Conservation (phyloP, 495 filamentous ascomycete genomes). For the Penicillium paradoxum region DNA sequence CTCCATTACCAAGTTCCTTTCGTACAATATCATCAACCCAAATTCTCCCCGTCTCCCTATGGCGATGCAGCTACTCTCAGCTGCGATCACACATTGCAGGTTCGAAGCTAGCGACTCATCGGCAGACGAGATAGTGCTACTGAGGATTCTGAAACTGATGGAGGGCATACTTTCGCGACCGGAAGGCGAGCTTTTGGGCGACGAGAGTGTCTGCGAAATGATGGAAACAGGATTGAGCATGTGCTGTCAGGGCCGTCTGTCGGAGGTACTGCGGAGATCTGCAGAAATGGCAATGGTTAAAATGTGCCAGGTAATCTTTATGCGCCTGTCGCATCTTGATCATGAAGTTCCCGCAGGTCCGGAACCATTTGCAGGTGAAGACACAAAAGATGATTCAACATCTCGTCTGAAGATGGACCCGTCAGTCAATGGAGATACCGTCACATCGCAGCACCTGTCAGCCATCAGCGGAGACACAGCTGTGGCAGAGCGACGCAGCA, state of each 20-base stretch:
- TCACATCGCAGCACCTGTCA: conserved; percentile 45
- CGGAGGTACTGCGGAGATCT: conserved; percentile 82
- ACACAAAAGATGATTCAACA: conserved; percentile 48
- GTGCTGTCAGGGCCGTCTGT: conserved; percentile 89
- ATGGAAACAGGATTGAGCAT: conserved; percentile 98
- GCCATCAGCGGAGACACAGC: conserved; percentile 41
- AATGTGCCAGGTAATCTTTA: conserved; percentile 98
- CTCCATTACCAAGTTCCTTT: conserved; percentile 95
- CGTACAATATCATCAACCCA: conserved; percentile 82
- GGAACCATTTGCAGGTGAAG: conserved; percentile 48
- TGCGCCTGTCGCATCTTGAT: conserved; percentile 81
- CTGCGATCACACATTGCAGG: conserved; percentile 93
- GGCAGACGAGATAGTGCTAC: conserved; percentile 88
- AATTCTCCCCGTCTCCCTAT: conserved; percentile 78
- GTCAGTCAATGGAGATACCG: conserved; percentile 66
- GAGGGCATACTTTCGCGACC: conserved; percentile 94
- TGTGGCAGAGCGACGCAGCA: conserved; percentile 29
- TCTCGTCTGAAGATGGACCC: conserved; percentile 78
- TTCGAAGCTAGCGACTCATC: conserved; percentile 95
- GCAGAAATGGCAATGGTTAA: conserved; percentile 97
- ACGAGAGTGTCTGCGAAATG: conserved; percentile 98
- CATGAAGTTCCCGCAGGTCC: conserved; percentile 58
- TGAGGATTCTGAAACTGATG: conserved; percentile 95
- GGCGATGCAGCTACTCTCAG: conserved; percentile 91
- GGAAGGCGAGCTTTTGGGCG: conserved; percentile 83